A percentile compares a stretch with the other conserved stretches of the same genome.
Conservation (phyloP, 2,329 filamentous ascomycete species). For the Zopfia rhizophila region DNA sequence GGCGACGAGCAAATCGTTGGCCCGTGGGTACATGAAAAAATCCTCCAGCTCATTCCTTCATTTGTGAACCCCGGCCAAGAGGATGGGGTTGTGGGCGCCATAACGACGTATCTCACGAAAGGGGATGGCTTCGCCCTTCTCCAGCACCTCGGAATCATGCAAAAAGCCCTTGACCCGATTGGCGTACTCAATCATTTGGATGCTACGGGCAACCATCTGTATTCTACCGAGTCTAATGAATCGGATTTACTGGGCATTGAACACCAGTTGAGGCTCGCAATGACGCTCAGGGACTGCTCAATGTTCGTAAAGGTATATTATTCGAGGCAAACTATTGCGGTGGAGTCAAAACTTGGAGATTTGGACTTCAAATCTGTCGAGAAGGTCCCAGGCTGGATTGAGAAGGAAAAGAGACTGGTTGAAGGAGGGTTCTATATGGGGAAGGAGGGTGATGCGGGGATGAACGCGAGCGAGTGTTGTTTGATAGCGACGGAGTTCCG, state of each 20-base stretch:
- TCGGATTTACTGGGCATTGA: conserved; percentile 15
- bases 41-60: conserved; percentile 16
- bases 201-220: not conserved
- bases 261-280: conserved; percentile 48
- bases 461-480: no score
- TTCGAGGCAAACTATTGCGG: conserved; percentile 3
- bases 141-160: conserved; percentile 47
- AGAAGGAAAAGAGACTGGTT: conserved; percentile 52
- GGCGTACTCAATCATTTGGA: conserved; percentile 37
- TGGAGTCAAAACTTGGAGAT: conserved; percentile 58
- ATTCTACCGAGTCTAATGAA: not conserved
- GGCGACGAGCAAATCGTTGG: conserved; percentile 29
- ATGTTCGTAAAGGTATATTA: conserved; percentile 50
- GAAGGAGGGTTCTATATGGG: conserved; percentile 53
- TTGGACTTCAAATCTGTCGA: conserved; percentile 58
- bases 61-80: not conserved
- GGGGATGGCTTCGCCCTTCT: conserved; percentile 51
- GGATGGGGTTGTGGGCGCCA: conserved; percentile 7
- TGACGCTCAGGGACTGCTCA: conserved; percentile 61
- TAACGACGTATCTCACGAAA: conserved; percentile 35
- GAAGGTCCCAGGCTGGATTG: conserved; percentile 54
- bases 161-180: conserved; percentile 49
- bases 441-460: conserved; percentile 3
- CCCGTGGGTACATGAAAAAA: conserved; percentile 25
- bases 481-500: conserved; percentile 15